Percentiles rank a stretch among this genome's conserved stretches.
phyloP scores from a whole-genome alignment of 1,139 yeast genomes.

The Debaryomyces sp. region DNA sequence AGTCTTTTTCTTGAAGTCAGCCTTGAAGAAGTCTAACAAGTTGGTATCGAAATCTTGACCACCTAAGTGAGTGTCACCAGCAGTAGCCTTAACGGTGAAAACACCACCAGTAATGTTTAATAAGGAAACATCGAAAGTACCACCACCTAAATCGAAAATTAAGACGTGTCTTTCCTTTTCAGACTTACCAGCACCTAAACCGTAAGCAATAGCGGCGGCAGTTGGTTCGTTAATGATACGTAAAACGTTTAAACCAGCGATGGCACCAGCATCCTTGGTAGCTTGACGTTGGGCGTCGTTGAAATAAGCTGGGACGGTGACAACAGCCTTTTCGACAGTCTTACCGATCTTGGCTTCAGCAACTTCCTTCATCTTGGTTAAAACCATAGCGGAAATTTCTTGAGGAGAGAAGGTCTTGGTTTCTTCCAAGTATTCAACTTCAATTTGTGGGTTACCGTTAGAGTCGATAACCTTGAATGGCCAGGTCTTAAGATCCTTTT shows the following conservation, averaged over 20 bases:
- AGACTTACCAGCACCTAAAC: conserved; percentile 93
- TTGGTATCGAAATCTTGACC: conserved; percentile 99
- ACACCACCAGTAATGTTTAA: conserved; percentile 98
- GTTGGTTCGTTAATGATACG: conserved; percentile 98
- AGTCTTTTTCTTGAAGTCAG: conserved; percentile 96
- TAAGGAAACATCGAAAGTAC: conserved; percentile 97
- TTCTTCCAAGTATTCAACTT: conserved; percentile 94
- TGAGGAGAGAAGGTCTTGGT: conserved; percentile 95
- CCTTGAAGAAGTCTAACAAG: conserved; percentile 90
- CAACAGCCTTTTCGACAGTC: conserved; percentile 92
- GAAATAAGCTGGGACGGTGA: conserved; percentile 97
- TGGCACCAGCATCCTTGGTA: conserved; percentile 98
- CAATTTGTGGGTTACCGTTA: conserved; percentile 86
- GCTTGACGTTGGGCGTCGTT: conserved; percentile 98
- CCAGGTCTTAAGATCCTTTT: conserved; percentile 96
- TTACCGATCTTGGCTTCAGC: conserved; percentile 96
- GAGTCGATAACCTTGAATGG: conserved; percentile 92
- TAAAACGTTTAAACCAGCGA: conserved; percentile 94
- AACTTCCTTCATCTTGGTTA: conserved; percentile 96
- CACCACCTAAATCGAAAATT: conserved; percentile 97
- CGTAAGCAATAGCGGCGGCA: conserved; percentile 98
- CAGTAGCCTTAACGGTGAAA: conserved; percentile 98
- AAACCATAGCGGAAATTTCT: conserved; percentile 95
- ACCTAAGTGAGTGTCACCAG: conserved; percentile 99
- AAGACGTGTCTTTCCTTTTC: conserved; percentile 87